These are phyloP conservation scores for Leucosporidium yakuticum DNA, from an alignment of 768 basidiomycete genomes.

Conservation along the genomic window DNA sequence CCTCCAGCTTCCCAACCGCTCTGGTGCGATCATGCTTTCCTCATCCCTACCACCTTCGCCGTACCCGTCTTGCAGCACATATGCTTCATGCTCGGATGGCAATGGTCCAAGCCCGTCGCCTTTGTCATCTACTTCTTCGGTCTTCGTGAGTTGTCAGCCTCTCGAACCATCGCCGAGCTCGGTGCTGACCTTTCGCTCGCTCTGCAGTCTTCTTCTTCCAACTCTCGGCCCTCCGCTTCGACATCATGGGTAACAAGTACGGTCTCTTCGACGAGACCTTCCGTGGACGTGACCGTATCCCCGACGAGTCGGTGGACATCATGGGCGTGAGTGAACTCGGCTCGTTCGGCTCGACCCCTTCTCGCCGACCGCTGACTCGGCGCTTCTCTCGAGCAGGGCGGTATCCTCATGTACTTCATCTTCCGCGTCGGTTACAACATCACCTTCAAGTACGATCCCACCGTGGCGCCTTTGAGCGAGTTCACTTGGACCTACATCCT, in stretches of 20 bases:
- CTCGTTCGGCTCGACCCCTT: too few species aligned
- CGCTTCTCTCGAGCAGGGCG: not conserved
- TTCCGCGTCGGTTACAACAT: not conserved
- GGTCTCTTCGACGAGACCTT: not conserved
- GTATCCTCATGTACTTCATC: not conserved
- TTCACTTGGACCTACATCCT: constrained; percentile 1
- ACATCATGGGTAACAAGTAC: constrained; percentile 1
- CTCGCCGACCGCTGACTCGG: too few species aligned
- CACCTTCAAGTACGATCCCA: not conserved
- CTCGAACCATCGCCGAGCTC: not conserved
- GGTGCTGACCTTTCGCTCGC: not conserved
- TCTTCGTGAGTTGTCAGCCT: not conserved
- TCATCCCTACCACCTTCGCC: not conserved
- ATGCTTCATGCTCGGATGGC: not conserved
- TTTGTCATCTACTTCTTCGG: not conserved
- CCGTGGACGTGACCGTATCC: constrained; percentile 2
- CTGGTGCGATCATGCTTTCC: not conserved
- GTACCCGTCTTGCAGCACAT: not conserved
- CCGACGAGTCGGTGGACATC: constrained; percentile 2
- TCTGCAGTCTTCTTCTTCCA: not conserved
- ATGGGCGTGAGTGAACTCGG: not conserved
- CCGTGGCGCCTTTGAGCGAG: not conserved
- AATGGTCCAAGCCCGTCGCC: not conserved
- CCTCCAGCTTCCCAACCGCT: not conserved
- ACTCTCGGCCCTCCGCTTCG: not conserved